Conservation (phyloP, 140 eudicot species). For the Senecio squalidus region DNA sequence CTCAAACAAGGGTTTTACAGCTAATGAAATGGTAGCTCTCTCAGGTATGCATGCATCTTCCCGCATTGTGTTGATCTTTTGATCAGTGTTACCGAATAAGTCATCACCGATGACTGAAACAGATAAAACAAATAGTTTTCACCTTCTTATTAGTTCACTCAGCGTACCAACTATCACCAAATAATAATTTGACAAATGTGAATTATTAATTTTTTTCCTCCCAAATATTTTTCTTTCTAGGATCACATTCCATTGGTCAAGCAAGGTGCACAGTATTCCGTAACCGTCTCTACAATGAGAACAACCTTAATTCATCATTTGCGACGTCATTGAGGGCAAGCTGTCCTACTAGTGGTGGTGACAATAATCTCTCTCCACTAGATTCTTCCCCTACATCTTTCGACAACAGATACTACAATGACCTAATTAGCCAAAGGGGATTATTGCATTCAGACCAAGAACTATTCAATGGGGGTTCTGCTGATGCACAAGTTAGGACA, state of each 20-base stretch:
- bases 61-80: no score
- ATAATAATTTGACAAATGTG: no score
- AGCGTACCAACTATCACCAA: no score
- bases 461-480: slow-evolving; percentile 59
- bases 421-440: slow-evolving; percentile 42
- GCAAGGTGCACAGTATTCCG: slow-evolving; percentile 58
- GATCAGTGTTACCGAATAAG: no score
- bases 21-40: slow-evolving; percentile 72
- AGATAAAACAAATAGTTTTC: no score
- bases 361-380: slow-evolving; percentile 51
- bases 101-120: no score
- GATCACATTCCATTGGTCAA: slow-evolving; percentile 61
- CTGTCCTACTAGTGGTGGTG: slow-evolving; percentile 68
- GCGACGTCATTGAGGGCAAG: slow-evolving; percentile 39
- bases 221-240: slow-evolving; percentile 1
- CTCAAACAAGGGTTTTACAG: slow-evolving; percentile 55
- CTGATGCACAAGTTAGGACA: slow-evolving; percentile 56
- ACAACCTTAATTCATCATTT: slow-evolving; percentile 52
- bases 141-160: no score
- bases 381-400: slow-evolving; percentile 40
- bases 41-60: no score
- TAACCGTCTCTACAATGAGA: slow-evolving; percentile 47
- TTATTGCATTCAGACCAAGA: slow-evolving; percentile 71
- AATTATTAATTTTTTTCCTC: no score
- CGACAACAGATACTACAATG: slow-evolving; percentile 41